Evolutionary conservation across 2,329 filamentous ascomycete genomes (phyloP).

Genomic region (Beauveria caledonica): DNA sequence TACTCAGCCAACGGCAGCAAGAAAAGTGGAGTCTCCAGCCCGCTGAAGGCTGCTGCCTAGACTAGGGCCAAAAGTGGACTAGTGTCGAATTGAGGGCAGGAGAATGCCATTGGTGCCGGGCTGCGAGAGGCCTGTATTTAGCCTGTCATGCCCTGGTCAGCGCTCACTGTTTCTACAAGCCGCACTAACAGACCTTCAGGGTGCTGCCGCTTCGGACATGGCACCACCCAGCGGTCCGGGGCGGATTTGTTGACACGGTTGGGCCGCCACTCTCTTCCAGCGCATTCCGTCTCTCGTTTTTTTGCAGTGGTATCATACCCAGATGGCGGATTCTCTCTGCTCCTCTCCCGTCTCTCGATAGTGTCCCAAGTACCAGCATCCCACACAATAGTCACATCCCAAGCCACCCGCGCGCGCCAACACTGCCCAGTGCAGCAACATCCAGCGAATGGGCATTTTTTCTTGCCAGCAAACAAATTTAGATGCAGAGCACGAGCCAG

Average conservation of each 20-base stretch:
- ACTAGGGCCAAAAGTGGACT: slow-evolving; percentile 16
- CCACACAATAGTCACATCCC: background rate
- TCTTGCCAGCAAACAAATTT: background rate
- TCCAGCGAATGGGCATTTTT: background rate
- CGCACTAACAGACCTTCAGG: slow-evolving; percentile 13
- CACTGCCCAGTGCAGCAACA: background rate
- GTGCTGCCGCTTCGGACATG: background rate
- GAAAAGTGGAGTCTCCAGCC: slow-evolving; percentile 20
- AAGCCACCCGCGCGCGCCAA: background rate
- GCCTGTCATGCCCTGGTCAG: slow-evolving; percentile 10
- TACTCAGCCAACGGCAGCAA: slow-evolving; percentile 9
- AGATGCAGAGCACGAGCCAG: background rate
- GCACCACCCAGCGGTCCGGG: background rate
- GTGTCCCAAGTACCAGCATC: no score
- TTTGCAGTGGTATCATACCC: no score
- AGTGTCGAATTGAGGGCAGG: slow-evolving; percentile 4
- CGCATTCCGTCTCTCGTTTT: background rate
- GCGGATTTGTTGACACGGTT: slow-evolving; percentile 1
- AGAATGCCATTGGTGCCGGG: background rate
- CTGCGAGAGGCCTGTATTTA: slow-evolving; percentile 19
- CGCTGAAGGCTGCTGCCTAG: slow-evolving; percentile 27
- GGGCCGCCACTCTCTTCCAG: background rate
- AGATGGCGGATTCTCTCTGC: no score
- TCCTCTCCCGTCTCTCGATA: no score
- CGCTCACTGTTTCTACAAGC: slow-evolving; percentile 7